Evolutionary conservation across 495 filamentous ascomycete genomes (phyloP).

Genomic region (Daldinia caldariorum): DNA sequence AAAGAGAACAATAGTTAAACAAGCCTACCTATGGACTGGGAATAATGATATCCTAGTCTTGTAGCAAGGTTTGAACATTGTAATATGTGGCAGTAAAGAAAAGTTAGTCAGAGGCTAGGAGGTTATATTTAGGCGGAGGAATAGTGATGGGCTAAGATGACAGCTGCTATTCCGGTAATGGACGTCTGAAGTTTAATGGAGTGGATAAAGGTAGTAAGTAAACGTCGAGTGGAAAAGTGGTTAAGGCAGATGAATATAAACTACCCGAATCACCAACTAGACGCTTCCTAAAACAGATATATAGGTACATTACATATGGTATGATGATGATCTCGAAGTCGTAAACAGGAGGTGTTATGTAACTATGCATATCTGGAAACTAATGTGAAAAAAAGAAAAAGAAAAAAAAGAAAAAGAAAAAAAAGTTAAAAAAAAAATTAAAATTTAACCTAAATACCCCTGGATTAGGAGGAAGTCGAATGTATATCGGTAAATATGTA

Average conservation of each 20-base stretch:
- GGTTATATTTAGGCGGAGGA: background rate
- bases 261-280: background rate
- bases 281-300: too few relatives aligned
- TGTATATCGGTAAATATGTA: background rate
- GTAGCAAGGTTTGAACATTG: background rate
- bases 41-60: background rate
- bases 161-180: slow-evolving; percentile 21
- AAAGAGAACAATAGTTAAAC: slow-evolving; percentile 9
- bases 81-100: background rate
- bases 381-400: slow-evolving; percentile 6
- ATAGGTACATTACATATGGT: too few relatives aligned
- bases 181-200: slow-evolving; percentile 10
- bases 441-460: too few relatives aligned
- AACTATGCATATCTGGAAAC: background rate
- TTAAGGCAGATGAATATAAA: background rate
- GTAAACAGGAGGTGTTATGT: background rate
- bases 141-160: slow-evolving; percentile 2
- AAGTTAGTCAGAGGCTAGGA: background rate
- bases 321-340: too few relatives aligned
- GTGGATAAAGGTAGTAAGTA: slow-evolving; percentile 1
- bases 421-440: too few relatives aligned
- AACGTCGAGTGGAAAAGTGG: background rate
- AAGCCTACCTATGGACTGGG: background rate
- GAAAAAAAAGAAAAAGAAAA: too few relatives aligned
- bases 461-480: background rate